Evolutionary conservation across 306 rosid genomes (phyloP).

Genomic region (Corylus heterophylla): DNA sequence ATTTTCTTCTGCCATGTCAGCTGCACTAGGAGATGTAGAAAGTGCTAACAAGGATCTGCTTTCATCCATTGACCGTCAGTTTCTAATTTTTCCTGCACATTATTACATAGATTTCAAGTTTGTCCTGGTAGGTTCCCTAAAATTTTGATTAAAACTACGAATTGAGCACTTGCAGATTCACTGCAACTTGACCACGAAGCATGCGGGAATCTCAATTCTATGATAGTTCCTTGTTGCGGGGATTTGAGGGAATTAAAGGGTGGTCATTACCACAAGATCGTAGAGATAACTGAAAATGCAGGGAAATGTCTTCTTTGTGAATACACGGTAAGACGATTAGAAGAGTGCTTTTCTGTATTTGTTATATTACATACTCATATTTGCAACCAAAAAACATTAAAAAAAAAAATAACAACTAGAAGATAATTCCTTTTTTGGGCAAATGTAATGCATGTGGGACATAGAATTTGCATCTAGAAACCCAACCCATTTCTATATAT

Average conservation of each 20-base stretch:
- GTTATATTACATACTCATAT: background rate
- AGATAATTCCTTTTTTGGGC: background rate
- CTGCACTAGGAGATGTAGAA: constrained; percentile 83
- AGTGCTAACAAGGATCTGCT: constrained; percentile 76
- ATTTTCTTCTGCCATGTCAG: constrained; percentile 69
- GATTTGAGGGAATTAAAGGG: constrained; percentile 89
- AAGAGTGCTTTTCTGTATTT: no score
- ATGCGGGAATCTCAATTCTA: constrained; percentile 79
- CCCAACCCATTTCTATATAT: background rate
- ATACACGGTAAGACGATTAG: constrained; percentile 59
- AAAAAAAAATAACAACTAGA: background rate
- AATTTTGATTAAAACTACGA: constrained; percentile 26
- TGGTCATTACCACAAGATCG: constrained; percentile 86
- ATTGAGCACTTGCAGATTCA: constrained; percentile 62
- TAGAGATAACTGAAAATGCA: constrained; percentile 90
- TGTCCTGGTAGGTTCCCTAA: constrained; percentile 7
- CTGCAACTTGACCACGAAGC: constrained; percentile 95
- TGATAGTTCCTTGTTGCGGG: constrained; percentile 83
- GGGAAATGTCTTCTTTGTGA: constrained; percentile 82
- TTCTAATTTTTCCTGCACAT: constrained; percentile 24
- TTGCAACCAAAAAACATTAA: background rate
- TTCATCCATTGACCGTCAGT: constrained; percentile 81
- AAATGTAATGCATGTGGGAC: no score
- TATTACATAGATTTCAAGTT: background rate
- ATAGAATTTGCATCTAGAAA: background rate